These are phyloP conservation scores for Cutaneotrichosporon sp. DNA, from an alignment of 1,284 basidiomycete species.

Conservation along the genomic window DNA sequence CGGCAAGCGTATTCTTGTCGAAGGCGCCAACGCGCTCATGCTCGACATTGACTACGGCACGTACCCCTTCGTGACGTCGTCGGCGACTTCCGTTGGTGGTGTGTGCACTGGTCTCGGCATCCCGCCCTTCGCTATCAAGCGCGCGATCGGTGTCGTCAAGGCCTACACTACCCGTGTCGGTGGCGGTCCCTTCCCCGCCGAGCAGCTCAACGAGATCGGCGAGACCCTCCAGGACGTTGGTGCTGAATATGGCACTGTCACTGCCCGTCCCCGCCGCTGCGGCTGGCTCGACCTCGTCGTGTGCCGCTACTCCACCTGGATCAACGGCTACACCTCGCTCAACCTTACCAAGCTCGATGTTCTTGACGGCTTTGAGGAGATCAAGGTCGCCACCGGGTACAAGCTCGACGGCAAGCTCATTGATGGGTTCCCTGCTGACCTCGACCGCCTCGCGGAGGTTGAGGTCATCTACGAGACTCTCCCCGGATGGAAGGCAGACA, in stretches of 20 bases:
- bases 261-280: constrained; percentile 84
- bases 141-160: constrained; percentile 87
- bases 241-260: constrained; percentile 84
- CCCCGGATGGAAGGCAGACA: constrained; percentile 86
- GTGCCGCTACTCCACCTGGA: constrained; percentile 82
- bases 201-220: constrained; percentile 83
- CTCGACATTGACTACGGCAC: constrained; percentile 97
- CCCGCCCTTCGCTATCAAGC: constrained; percentile 79
- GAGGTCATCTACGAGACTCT: constrained; percentile 86
- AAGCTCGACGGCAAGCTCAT: constrained; percentile 71
- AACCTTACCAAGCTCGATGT: constrained; percentile 97
- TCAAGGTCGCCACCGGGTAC: constrained; percentile 85
- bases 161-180: constrained; percentile 97
- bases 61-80: constrained; percentile 94
- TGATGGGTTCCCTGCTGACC: constrained; percentile 84
- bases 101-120: constrained; percentile 95
- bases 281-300: constrained; percentile 98
- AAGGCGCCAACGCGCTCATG: constrained; percentile 98
- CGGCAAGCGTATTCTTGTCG: constrained; percentile 81
- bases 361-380: constrained; percentile 76
- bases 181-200: constrained; percentile 94
- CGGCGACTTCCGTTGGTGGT: constrained; percentile 83
- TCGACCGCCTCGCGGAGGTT: constrained; percentile 73
- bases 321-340: constrained; percentile 91
- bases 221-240: constrained; percentile 90